Conservation (phyloP, 176 grass and related monocot genomes). For the Tillandsia leiboldiana region DNA sequence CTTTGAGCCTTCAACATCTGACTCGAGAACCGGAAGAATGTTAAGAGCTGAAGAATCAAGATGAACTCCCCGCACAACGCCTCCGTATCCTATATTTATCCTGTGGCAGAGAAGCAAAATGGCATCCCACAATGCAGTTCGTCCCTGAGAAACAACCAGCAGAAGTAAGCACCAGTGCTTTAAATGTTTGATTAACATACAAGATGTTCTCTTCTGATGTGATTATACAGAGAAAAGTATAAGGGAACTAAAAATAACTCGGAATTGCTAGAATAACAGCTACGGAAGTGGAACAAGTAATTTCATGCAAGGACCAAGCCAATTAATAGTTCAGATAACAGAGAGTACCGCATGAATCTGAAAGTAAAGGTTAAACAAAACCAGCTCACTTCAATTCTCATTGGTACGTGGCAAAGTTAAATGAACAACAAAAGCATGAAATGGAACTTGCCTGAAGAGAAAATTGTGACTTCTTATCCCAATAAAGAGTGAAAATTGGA, state of each 20-base stretch:
- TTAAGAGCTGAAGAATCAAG: conserved; percentile 73
- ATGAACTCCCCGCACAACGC: conserved; percentile 80
- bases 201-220: not conserved
- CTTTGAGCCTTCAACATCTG: conserved; percentile 47
- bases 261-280: no score
- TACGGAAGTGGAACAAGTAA: no score
- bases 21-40: conserved; percentile 64
- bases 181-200: not conserved
- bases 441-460: conserved; percentile 72
- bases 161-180: not conserved
- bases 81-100: conserved; percentile 64
- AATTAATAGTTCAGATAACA: no score
- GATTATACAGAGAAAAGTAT: no score
- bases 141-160: conserved; percentile 40
- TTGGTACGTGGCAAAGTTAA: no score
- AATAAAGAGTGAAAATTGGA: conserved; percentile 75
- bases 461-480: conserved; percentile 94
- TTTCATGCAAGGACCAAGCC: no score
- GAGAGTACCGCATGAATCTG: no score
- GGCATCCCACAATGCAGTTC: conserved; percentile 92
- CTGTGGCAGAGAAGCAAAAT: conserved; percentile 91
- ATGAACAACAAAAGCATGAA: not conserved
- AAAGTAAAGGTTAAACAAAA: no score
- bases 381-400: no score
- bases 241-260: no score